Conservation (phyloP, 352 stramenopile species). For the Pythium volutum region DNA sequence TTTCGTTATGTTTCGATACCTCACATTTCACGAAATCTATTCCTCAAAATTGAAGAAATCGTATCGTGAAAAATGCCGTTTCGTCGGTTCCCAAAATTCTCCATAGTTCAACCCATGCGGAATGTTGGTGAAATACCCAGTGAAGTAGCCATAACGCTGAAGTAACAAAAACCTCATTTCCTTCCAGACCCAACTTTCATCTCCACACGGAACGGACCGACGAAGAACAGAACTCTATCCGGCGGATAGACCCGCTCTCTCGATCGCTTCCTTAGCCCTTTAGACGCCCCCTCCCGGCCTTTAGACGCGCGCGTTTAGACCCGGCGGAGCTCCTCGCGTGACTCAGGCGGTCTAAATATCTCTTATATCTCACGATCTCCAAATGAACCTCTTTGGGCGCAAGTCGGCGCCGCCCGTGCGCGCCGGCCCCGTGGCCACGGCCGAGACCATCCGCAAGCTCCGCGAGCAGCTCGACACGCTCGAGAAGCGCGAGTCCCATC, state of each 20-base stretch:
- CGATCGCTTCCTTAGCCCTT: background rate
- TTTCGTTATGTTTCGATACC: background rate
- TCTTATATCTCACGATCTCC: background rate
- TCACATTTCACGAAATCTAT: background rate
- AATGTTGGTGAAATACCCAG: background rate
- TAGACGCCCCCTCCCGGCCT: background rate
- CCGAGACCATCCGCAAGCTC: slow-evolving; percentile 90
- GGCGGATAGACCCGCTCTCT: background rate
- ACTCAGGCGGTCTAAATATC: background rate
- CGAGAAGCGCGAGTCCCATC: slow-evolving; percentile 94
- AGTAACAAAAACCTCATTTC: background rate
- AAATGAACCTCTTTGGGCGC: slow-evolving; percentile 89
- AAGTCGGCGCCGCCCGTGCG: slow-evolving; percentile 60
- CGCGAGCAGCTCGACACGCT: slow-evolving; percentile 88
- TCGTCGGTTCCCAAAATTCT: background rate
- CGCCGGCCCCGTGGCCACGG: slow-evolving; percentile 59
- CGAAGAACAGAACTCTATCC: background rate
- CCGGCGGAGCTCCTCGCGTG: background rate
- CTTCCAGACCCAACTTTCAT: background rate
- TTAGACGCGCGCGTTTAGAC: background rate
- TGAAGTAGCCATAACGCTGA: background rate
- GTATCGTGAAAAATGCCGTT: background rate
- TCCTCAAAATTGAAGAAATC: background rate
- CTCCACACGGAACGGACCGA: background rate
- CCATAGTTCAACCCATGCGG: background rate